Conservation (phyloP, 129 eudicot genomes). For the carrot (Daucus carota) region DNA sequence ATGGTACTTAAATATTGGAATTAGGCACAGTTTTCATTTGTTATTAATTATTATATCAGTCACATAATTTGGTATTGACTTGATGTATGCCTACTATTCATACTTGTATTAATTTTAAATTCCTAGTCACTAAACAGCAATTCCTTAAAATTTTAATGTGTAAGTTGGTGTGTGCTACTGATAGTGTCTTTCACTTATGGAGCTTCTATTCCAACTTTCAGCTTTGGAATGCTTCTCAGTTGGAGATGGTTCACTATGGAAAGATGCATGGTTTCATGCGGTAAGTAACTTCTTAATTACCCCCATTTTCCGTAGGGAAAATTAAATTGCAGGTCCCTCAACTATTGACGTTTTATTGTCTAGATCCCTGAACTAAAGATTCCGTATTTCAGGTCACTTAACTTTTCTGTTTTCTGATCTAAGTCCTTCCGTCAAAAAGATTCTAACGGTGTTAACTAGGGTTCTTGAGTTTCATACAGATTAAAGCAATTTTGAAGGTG, state of each 20-base stretch:
- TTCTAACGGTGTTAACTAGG: no score
- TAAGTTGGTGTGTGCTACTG: neutral
- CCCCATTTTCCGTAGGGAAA: no score
- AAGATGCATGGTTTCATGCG: conserved; percentile 99
- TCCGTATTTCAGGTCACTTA: no score
- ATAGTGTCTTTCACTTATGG: neutral
- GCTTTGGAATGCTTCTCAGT: conserved; percentile 99
- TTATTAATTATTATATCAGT: neutral
- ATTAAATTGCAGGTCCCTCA: no score
- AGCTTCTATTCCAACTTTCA: conserved; percentile 25
- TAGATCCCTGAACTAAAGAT: no score
- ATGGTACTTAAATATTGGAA: neutral
- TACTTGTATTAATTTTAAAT: neutral
- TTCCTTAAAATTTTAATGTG: neutral
- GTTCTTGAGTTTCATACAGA: no score
- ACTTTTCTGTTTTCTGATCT: no score
- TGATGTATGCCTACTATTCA: neutral
- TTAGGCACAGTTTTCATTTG: neutral
- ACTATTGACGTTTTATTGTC: no score
- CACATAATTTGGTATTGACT: neutral
- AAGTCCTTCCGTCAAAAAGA: no score
- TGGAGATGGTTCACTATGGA: conserved; percentile 90
- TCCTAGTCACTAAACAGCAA: neutral
- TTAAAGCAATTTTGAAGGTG: no score
- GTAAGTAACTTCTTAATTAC: conserved; percentile 35